A percentile compares a stretch with the other conserved stretches of the same genome.
Conservation (phyloP, 352 stramenopile genomes). For the Globisporangium abappressorium region DNA sequence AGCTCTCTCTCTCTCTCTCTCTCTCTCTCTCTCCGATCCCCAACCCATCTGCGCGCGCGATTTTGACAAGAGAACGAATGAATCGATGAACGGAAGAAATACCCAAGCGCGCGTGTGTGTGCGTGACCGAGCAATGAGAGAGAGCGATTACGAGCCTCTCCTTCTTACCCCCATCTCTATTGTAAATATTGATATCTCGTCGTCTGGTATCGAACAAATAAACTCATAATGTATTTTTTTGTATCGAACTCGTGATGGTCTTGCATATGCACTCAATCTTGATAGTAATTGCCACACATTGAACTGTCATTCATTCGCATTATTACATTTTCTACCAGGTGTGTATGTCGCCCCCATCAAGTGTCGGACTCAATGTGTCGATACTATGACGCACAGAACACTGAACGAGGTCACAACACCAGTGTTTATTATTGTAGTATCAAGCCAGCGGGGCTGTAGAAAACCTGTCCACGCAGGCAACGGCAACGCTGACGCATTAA, state of each 20-base stretch:
- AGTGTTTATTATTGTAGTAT: neutral
- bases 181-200: neutral
- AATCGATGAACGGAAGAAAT: neutral
- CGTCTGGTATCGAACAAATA: conserved; percentile 1
- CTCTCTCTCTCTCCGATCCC: neutral
- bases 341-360: too few relatives aligned
- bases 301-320: too few relatives aligned
- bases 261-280: neutral
- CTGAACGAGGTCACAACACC: neutral
- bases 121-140: neutral
- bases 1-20: neutral
- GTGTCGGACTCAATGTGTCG: neutral
- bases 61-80: neutral
- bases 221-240: conserved; percentile 13
- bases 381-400: neutral
- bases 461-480: too few relatives aligned
- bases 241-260: neutral
- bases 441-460: too few relatives aligned
- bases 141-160: neutral
- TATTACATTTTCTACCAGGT: too few relatives aligned
- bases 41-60: neutral
- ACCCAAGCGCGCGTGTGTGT: neutral
- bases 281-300: neutral
- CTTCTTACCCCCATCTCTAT: neutral
- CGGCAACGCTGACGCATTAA: too few relatives aligned